Evolutionary conservation across 1,284 basidiomycete genomes (phyloP).

Genomic region (Sporisorium sorghi): DNA sequence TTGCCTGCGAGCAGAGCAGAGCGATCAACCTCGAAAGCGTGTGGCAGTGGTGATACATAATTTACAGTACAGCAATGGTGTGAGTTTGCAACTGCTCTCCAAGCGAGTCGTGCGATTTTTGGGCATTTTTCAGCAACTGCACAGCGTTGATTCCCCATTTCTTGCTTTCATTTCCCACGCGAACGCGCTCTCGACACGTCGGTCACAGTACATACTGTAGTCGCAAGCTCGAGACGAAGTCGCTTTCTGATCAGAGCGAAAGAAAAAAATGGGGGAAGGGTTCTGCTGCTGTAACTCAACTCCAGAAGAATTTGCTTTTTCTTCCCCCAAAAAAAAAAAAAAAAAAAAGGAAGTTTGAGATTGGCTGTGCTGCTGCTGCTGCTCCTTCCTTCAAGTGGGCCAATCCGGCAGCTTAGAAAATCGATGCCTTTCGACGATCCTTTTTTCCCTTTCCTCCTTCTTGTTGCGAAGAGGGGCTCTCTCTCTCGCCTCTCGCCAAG

Average conservation of each 20-base stretch:
- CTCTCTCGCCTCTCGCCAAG: no score
- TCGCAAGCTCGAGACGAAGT: neutral
- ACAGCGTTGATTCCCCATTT: no score
- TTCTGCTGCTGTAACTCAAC: neutral
- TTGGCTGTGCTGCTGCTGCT: no score
- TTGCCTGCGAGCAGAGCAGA: no score
- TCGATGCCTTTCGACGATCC: constrained; percentile 42
- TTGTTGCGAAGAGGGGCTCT: neutral
- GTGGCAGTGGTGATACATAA: no score
- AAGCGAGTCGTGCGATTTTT: neutral
- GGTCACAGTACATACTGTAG: no score
- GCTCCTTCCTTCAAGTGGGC: constrained; percentile 2
- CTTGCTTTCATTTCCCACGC: neutral
- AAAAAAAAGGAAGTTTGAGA: no score
- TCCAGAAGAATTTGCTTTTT: neutral
- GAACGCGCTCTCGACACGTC: constrained; percentile 13
- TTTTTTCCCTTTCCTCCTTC: neutral
- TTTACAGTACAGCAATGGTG: no score
- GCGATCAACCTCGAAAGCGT: no score
- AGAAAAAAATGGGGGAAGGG: neutral
- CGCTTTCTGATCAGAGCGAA: no score
- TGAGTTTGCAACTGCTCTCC: neutral
- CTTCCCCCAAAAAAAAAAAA: neutral
- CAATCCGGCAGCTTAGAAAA: constrained; percentile 18
- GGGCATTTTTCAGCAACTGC: neutral